A percentile compares a stretch with the other conserved stretches of the same genome.
Evolutionary conservation across 2,329 filamentous ascomycete genomes (phyloP).

Genomic region (Paraphoma chrysanthemicola): DNA sequence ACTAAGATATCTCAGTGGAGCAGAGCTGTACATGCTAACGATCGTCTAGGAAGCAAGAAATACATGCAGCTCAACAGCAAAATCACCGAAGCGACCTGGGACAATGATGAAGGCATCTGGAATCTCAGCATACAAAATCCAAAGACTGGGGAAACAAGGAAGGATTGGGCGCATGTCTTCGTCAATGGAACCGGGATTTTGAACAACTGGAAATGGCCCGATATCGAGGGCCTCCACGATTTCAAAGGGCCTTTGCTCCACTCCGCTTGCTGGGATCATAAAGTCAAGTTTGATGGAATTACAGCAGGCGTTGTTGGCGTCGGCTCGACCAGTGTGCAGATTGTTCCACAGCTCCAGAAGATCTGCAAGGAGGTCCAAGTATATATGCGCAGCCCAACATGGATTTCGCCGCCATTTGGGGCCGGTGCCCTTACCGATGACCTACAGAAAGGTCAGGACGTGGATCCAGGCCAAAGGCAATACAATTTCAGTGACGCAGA

Average conservation of each 20-base stretch:
- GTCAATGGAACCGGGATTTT: conserved; percentile 55
- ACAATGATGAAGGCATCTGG: conserved; percentile 50
- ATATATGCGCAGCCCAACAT: conserved; percentile 50
- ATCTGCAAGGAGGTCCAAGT: conserved; percentile 42
- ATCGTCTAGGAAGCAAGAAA: conserved; percentile 47
- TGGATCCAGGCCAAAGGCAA: conserved; percentile 52
- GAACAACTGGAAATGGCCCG: conserved; percentile 55
- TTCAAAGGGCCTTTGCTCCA: conserved; percentile 55
- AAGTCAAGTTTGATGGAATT: conserved; percentile 41
- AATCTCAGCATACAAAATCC: conserved; percentile 47
- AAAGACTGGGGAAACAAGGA: conserved; percentile 38
- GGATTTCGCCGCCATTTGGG: conserved; percentile 50
- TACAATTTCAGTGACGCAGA: conserved; percentile 59
- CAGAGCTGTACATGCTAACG: neutral
- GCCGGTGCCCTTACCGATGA: conserved; percentile 43
- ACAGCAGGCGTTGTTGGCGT: conserved; percentile 42
- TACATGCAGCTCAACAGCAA: conserved; percentile 57
- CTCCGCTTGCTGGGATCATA: conserved; percentile 52
- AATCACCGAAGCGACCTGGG: conserved; percentile 54
- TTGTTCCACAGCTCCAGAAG: conserved; percentile 49
- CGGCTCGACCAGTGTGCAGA: conserved; percentile 45
- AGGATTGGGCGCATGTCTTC: conserved; percentile 49
- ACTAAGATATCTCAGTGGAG: conserved; percentile 27
- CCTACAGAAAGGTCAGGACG: conserved; percentile 43
- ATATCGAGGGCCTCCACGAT: conserved; percentile 50